phyloP scores from a whole-genome alignment of 345 rosid genomes.

The Ceriops decandra region DNA sequence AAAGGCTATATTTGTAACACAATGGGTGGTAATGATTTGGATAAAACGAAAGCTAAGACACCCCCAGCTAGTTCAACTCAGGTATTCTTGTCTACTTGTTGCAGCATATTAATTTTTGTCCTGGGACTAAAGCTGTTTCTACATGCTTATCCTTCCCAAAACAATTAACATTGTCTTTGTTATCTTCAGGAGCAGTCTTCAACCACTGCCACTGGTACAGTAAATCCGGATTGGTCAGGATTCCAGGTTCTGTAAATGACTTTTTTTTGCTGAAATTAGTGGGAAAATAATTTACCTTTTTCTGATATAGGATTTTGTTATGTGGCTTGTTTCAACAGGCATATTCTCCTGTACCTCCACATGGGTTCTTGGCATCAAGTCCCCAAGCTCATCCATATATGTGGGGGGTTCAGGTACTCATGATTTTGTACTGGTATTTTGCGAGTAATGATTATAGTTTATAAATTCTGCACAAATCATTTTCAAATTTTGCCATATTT shows the following conservation, averaged over 20 bases:
- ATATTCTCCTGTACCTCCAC: conserved; percentile 89
- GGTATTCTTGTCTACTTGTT: conserved; percentile 39
- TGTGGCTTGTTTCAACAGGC: conserved; percentile 47
- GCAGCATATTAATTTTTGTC: conserved; percentile 7
- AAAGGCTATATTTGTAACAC: conserved; percentile 16
- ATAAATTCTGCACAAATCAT: neutral
- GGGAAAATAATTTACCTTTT: conserved; percentile 1
- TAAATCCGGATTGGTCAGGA: conserved; percentile 92
- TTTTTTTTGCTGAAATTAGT: neutral
- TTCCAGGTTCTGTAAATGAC: conserved; percentile 64
- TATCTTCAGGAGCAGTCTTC: conserved; percentile 66
- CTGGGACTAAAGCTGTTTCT: conserved; percentile 9
- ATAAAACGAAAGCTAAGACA: conserved; percentile 54
- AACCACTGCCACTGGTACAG: conserved; percentile 49
- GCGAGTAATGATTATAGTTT: neutral
- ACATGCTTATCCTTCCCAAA: neutral
- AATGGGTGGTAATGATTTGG: conserved; percentile 71
- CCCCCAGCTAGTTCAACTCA: conserved; percentile 54
- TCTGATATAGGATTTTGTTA: conserved; percentile 15
- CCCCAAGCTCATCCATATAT: conserved; percentile 98
- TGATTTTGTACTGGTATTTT: neutral
- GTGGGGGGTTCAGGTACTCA: conserved; percentile 99
- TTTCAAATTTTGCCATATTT: too few species aligned
- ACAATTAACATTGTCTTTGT: conserved; percentile 1
- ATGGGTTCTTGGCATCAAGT: conserved; percentile 90